phyloP scores from a whole-genome alignment of 352 stramenopile genomes.

The Phytophthora megakarya region DNA sequence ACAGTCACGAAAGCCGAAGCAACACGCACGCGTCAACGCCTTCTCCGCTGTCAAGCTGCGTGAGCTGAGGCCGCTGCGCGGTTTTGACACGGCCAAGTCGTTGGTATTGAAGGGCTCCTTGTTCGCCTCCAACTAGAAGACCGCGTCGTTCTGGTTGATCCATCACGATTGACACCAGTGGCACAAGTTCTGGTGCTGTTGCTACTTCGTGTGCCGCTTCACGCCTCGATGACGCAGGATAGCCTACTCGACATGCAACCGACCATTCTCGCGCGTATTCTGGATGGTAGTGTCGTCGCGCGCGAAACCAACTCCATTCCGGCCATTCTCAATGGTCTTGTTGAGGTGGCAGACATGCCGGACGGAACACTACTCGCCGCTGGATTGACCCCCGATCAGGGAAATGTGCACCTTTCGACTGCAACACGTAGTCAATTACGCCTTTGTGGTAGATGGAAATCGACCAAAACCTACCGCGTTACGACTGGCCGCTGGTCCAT shows the following conservation, averaged over 20 bases:
- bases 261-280: slow-evolving; percentile 4
- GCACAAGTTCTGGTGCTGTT: slow-evolving; percentile 11
- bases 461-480: background rate
- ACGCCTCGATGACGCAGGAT: background rate
- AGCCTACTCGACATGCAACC: slow-evolving; percentile 5
- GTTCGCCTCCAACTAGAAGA: slow-evolving; percentile 11
- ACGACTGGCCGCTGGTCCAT: background rate
- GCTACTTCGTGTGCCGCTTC: background rate
- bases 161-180: background rate
- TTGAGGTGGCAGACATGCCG: background rate
- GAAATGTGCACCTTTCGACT: background rate
- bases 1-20: slow-evolving; percentile 12
- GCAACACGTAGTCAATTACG: slow-evolving; percentile 10
- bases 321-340: slow-evolving; percentile 2
- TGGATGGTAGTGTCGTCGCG: background rate
- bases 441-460: slow-evolving; percentile 2
- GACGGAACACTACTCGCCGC: background rate
- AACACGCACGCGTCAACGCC: background rate
- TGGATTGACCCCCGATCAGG: slow-evolving; percentile 17
- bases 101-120: slow-evolving; percentile 7
- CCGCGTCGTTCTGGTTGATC: slow-evolving; percentile 3
- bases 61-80: slow-evolving; percentile 1
- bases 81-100: slow-evolving; percentile 23
- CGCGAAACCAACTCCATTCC: slow-evolving; percentile 8
- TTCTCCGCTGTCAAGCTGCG: slow-evolving; percentile 1